These are phyloP conservation scores for Leishmania turanica DNA, from an alignment of 208 protist species.

Conservation along the genomic window DNA sequence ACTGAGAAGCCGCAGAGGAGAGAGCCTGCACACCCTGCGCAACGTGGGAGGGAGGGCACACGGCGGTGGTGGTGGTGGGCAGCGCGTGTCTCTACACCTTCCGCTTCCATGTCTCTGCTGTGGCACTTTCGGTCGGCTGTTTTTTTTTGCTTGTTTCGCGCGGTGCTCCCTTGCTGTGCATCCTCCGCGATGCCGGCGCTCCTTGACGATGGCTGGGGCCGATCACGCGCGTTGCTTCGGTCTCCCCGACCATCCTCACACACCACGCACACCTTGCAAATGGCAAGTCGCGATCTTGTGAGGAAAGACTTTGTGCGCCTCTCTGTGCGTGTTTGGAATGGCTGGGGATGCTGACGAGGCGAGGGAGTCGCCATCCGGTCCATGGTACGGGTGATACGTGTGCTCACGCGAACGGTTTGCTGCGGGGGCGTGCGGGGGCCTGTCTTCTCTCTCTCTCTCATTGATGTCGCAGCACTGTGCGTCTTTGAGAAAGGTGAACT, in stretches of 20 bases:
- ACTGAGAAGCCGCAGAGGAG: slow-evolving; percentile 35
- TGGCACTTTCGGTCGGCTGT: not conserved
- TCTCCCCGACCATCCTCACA: too few relatives aligned
- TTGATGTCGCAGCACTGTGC: too few relatives aligned
- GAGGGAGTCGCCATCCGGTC: not conserved
- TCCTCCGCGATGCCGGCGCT: not conserved
- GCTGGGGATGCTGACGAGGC: not conserved
- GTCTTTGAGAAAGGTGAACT: too few relatives aligned
- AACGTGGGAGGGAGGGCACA: not conserved
- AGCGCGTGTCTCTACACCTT: not conserved
- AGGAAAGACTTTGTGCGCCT: not conserved
- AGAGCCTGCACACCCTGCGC: not conserved
- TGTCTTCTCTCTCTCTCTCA: too few relatives aligned
- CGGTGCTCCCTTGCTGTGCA: not conserved
- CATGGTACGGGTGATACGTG: not conserved
- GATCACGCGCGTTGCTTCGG: not conserved
- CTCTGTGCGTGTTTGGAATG: not conserved
- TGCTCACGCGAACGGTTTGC: not conserved
- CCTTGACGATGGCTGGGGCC: not conserved
- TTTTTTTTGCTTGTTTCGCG: not conserved
- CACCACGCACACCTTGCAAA: not conserved
- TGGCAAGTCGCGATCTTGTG: not conserved
- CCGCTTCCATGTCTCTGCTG: not conserved
- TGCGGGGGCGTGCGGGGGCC: not conserved
- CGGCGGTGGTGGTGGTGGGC: not conserved